These are phyloP conservation scores for Casuarina equisetifolia DNA, from an alignment of 306 rosid genomes.

Conservation along the genomic window DNA sequence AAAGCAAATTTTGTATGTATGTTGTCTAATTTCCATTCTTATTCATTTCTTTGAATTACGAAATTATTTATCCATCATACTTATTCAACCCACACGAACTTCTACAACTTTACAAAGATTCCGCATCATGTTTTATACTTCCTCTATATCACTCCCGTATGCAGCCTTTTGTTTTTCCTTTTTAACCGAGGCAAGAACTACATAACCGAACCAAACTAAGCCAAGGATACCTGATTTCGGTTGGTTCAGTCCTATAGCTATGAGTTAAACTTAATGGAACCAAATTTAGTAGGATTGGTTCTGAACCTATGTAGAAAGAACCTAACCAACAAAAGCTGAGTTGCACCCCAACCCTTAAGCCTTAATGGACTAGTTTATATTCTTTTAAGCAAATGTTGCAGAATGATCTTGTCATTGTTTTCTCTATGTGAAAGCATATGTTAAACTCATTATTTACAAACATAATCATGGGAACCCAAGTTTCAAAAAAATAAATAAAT, in stretches of 20 bases:
- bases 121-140: not conserved
- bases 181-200: too few relatives aligned
- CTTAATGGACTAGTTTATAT: too few relatives aligned
- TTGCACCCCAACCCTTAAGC: too few relatives aligned
- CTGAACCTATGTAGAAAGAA: too few relatives aligned
- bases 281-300: too few relatives aligned
- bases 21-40: not conserved
- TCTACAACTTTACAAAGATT: not conserved
- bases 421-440: conserved; percentile 1
- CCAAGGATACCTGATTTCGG: too few relatives aligned
- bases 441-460: not conserved
- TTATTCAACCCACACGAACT: not conserved
- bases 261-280: too few relatives aligned
- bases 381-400: not conserved
- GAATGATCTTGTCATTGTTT: not conserved
- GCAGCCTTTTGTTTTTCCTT: too few relatives aligned
- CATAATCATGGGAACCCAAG: conserved; percentile 8
- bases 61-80: not conserved
- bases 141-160: too few relatives aligned
- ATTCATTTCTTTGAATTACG: not conserved
- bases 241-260: too few relatives aligned
- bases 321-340: too few relatives aligned
- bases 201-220: too few relatives aligned
- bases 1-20: not conserved
- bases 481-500: conserved; percentile 7